Evolutionary conservation across 352 stramenopile genomes (phyloP), one percentile per base, ranked within the genome.

Genomic region (Globisporangium mamillatum): DNA sequence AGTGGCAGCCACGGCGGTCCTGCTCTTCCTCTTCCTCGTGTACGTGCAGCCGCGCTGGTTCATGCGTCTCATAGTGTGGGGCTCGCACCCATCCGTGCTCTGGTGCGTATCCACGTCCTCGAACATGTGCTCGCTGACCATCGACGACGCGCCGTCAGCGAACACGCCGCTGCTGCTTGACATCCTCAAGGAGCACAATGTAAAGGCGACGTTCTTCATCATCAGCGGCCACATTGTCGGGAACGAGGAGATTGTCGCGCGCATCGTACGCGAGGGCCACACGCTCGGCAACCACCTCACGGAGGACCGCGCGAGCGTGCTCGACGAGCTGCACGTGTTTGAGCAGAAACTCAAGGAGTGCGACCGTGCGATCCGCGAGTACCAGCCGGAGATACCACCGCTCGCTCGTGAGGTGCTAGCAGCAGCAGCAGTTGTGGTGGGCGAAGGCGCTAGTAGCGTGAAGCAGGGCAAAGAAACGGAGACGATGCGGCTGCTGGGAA

Each of bases 131-230:
- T 75, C 88, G 22, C 78, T 95, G 7, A 95, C 88, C 8, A 88
- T 95, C 55, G 88, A 95, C 68, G 88, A 95, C 62, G 82, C 81
- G 48, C 88, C 88, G 62, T 93, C 86, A 20, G 56, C 79, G 7
- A 71, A 67, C 32, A 95, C 88, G 34, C 67, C 80, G 32, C 74
- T 75, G 53, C 88, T 95, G 57, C 86, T 95, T 25, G 88, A 95
- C 46, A 70, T 93, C 22, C 72, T 95, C 54, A 76, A 74, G 20
- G 68, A 84, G 34, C 65, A 91, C 71, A 74, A 75, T 32, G 75
- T 93, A 52, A 86, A 82, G 52, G 88, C 88, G 59, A 94, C 88
- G 60, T 95, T 95, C 73, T 95, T 95, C 67, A 81, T 95, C 76
- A 95, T 95, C 75, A 91, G 84, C 2, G 69, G 75, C 64, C 76